Conservation (phyloP, 495 filamentous ascomycete genomes). For the Massariosphaeria phaeospora region DNA sequence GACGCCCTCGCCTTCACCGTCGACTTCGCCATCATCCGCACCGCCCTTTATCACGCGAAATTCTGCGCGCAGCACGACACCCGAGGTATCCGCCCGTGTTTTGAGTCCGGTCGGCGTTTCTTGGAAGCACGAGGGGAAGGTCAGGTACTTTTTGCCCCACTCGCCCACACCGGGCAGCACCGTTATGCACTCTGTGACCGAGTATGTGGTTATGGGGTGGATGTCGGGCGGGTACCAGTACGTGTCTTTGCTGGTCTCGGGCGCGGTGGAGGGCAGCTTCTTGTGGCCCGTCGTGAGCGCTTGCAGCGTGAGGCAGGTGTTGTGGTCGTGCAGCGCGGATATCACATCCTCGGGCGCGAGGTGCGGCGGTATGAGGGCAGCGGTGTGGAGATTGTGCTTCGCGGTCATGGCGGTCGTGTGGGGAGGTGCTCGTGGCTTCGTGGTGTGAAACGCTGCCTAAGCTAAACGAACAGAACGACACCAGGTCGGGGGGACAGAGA, state of each 20-base stretch:
- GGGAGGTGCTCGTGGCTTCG: too few species aligned
- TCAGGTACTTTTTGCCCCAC: constrained; percentile 24
- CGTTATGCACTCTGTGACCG: constrained; percentile 19
- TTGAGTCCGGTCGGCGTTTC: constrained; percentile 21
- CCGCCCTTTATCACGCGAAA: constrained; percentile 17
- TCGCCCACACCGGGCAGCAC: constrained; percentile 27
- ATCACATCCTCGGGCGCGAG: constrained; percentile 19
- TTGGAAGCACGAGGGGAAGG: constrained; percentile 25
- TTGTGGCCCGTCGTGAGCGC: constrained; percentile 21
- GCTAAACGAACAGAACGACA: too few species aligned
- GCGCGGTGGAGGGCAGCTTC: constrained; percentile 7
- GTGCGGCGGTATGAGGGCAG: constrained; percentile 16
- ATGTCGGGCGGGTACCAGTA: constrained; percentile 25
- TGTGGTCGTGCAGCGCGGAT: constrained; percentile 29
- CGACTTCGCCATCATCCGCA: constrained; percentile 14
- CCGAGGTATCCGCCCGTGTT: constrained; percentile 22
- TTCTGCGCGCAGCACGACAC: constrained; percentile 22
- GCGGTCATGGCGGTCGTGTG: constrained; percentile 16
- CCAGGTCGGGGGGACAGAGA: too few species aligned
- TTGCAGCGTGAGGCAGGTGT: constrained; percentile 26
- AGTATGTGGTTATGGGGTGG: constrained; percentile 16
- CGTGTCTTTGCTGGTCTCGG: constrained; percentile 18
- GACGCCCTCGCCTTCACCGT: constrained; percentile 27
- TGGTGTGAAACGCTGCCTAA: too few species aligned
- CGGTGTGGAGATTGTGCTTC: constrained; percentile 23